Percentiles rank a stretch among this genome's conserved stretches.
Evolutionary conservation across 306 rosid genomes (phyloP).

Genomic region (Arachis stenosperma): DNA sequence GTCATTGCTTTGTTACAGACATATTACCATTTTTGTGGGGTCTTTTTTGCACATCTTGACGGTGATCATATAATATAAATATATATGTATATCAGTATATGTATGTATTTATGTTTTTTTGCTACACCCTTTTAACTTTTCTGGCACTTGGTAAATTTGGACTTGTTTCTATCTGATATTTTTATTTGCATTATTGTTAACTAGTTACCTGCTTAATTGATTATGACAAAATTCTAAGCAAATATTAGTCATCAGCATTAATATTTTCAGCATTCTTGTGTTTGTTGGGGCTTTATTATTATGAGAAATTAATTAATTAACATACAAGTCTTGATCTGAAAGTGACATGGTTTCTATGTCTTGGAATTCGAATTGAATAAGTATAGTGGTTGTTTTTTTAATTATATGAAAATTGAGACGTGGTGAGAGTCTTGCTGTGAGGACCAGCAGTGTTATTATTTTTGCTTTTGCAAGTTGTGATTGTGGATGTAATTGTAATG

Average conservation of each 20-base stretch:
- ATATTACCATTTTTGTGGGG: constrained; percentile 42
- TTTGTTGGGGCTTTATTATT: constrained; percentile 24
- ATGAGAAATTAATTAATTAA: constrained; percentile 25
- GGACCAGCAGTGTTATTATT: constrained; percentile 59
- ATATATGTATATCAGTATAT: no score
- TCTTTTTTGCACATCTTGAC: constrained; percentile 39
- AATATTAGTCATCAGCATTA: background rate
- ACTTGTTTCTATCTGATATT: background rate
- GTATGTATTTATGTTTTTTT: background rate
- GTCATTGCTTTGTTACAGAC: constrained; percentile 17
- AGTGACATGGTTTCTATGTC: constrained; percentile 42
- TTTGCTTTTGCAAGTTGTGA: constrained; percentile 67
- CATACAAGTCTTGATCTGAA: constrained; percentile 41
- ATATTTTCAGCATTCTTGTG: background rate
- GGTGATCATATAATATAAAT: constrained; percentile 22
- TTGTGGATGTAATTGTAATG: constrained; percentile 48
- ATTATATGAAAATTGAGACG: constrained; percentile 47
- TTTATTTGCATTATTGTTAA: constrained; percentile 11
- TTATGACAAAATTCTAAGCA: background rate
- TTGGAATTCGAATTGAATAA: constrained; percentile 34
- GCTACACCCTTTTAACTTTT: constrained; percentile 36
- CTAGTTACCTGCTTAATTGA: constrained; percentile 29
- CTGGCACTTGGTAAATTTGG: constrained; percentile 35
- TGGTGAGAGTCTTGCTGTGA: constrained; percentile 30
- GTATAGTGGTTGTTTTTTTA: constrained; percentile 27